phyloP scores from a whole-genome alignment of 768 basidiomycete genomes.

The Tremella fuciformis region DNA sequence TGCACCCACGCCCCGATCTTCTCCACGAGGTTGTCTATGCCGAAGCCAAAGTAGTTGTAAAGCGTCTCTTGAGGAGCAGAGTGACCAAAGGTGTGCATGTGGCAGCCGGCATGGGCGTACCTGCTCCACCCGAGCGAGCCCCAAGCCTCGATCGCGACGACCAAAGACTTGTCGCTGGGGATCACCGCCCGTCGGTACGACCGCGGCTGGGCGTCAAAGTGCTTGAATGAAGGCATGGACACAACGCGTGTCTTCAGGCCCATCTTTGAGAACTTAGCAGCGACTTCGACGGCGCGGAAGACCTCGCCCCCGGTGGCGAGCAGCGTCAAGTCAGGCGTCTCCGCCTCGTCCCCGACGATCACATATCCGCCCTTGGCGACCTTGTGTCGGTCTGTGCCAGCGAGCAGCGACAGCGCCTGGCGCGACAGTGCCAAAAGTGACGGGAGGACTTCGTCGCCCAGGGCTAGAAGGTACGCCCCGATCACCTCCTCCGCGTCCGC shows the following conservation, averaged over 20 bases:
- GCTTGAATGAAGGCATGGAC: conserved; percentile 43
- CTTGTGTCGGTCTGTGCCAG: conserved; percentile 34
- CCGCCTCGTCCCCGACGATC: conserved; percentile 29
- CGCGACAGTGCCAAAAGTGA: conserved; percentile 39
- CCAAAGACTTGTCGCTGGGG: conserved; percentile 33
- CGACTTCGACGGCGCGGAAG: conserved; percentile 36
- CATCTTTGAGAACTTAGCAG: conserved; percentile 24
- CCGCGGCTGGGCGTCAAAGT: conserved; percentile 41
- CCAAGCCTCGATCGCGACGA: conserved; percentile 51
- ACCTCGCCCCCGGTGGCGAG: conserved; percentile 48
- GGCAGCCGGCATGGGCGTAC: conserved; percentile 49
- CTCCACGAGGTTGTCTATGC: conserved; percentile 32
- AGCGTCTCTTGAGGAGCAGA: conserved; percentile 45
- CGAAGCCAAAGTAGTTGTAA: conserved; percentile 50
- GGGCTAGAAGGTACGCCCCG: conserved; percentile 41
- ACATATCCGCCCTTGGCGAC: conserved; percentile 43
- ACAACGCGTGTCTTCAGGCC: conserved; percentile 25
- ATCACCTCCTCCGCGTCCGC: conserved; percentile 49
- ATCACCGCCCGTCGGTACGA: conserved; percentile 36
- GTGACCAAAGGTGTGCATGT: conserved; percentile 49
- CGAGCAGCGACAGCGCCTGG: conserved; percentile 43
- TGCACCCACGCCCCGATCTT: conserved; percentile 29
- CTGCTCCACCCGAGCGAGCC: conserved; percentile 46
- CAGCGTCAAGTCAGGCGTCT: conserved; percentile 36
- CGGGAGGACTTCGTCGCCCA: conserved; percentile 35